phyloP scores from a whole-genome alignment of 306 rosid genomes.

The Lablab purpureus region DNA sequence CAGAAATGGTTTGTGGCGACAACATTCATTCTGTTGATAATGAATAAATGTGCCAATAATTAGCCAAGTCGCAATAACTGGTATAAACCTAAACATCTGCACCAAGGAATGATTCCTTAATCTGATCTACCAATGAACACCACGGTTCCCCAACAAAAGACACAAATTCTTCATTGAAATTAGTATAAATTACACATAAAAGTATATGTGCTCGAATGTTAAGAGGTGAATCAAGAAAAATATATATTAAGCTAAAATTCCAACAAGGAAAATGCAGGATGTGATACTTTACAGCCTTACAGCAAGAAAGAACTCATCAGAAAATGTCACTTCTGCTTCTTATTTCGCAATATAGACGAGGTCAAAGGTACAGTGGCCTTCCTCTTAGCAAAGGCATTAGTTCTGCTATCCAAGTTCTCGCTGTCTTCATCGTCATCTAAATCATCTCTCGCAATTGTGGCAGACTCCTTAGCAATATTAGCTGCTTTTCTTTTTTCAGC shows the following conservation, averaged over 20 bases:
- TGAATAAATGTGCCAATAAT: background rate
- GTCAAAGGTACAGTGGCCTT: conserved; percentile 52
- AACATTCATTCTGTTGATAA: background rate
- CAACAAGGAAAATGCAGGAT: conserved; percentile 19
- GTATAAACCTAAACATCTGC: background rate
- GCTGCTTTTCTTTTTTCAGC: conserved; percentile 68
- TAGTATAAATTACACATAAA: background rate
- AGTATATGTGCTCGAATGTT: background rate
- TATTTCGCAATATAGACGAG: conserved; percentile 48
- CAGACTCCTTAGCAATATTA: conserved; percentile 54
- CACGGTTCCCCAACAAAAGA: background rate
- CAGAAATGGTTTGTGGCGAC: background rate
- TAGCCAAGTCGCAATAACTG: background rate
- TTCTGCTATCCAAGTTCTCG: conserved; percentile 72
- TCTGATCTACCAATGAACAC: background rate
- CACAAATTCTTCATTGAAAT: background rate
- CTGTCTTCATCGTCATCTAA: conserved; percentile 49
- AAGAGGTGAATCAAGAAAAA: background rate
- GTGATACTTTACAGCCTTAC: conserved; percentile 6
- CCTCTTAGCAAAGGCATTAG: conserved; percentile 68
- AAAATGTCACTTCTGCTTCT: conserved; percentile 55
- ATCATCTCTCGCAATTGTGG: conserved; percentile 37
- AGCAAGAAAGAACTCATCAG: background rate
- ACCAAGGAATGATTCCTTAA: background rate
- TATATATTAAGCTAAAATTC: conserved; percentile 26